phyloP scores from a whole-genome alignment of 306 rosid species.

The Rosa lucieae region DNA sequence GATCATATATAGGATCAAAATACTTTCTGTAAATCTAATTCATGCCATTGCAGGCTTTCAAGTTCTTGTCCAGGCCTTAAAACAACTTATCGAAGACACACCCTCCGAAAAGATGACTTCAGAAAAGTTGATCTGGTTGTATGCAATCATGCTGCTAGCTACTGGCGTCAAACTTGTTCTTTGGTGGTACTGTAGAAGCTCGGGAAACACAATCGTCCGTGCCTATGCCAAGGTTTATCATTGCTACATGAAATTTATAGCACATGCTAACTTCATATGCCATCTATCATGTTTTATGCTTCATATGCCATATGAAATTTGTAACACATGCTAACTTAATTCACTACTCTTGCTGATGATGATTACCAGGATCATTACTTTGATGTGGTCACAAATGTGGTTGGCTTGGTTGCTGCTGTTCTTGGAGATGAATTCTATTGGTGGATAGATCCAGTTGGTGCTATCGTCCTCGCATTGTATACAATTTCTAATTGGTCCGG shows the following conservation, averaged over 20 bases:
- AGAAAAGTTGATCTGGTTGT: slow-evolving; percentile 64
- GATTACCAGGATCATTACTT: slow-evolving; percentile 82
- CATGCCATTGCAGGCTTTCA: slow-evolving; percentile 65
- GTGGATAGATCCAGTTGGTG: slow-evolving; percentile 96
- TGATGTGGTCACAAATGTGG: slow-evolving; percentile 85
- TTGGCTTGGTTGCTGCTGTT: slow-evolving; percentile 81
- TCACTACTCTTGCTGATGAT: neutral
- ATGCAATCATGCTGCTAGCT: slow-evolving; percentile 72
- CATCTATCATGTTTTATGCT: too few relatives aligned
- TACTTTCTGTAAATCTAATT: too few relatives aligned
- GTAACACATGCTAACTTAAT: too few relatives aligned
- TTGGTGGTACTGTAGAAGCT: slow-evolving; percentile 83
- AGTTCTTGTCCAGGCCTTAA: slow-evolving; percentile 62
- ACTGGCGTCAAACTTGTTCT: slow-evolving; percentile 73
- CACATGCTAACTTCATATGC: too few relatives aligned
- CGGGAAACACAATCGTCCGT: slow-evolving; percentile 74
- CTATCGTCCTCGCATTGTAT: slow-evolving; percentile 80
- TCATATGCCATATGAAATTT: too few relatives aligned
- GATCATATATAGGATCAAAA: neutral
- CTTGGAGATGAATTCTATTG: slow-evolving; percentile 74
- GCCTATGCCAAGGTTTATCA: slow-evolving; percentile 75
- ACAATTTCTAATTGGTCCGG: slow-evolving; percentile 89
- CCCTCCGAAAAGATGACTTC: slow-evolving; percentile 55
- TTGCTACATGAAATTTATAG: neutral
- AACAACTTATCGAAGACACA: slow-evolving; percentile 46